Conservation (phyloP, 768 basidiomycete genomes). For the Sporobolomyces roseus region DNA sequence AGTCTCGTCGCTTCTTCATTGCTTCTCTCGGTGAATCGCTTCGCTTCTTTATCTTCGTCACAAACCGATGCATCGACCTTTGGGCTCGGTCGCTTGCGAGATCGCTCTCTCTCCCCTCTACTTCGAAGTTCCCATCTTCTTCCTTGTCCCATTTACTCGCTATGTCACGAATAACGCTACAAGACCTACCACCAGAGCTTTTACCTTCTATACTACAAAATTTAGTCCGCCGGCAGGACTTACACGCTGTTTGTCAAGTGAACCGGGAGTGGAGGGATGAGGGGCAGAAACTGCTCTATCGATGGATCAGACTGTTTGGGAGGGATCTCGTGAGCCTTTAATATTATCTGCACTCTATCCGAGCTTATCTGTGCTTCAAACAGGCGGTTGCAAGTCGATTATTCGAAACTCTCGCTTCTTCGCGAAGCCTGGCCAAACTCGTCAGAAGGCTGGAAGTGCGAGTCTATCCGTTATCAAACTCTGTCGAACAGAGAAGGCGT, state of each 20-base stretch:
- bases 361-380: not conserved
- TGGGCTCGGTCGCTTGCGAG: no score
- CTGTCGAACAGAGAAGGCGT: conserved; percentile 3
- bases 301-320: conserved; percentile 26
- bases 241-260: conserved; percentile 18
- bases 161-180: conserved; percentile 4
- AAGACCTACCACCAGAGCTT: conserved; percentile 32
- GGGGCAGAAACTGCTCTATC: conserved; percentile 10
- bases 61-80: no score
- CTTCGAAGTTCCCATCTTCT: not conserved
- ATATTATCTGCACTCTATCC: no score
- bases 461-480: conserved; percentile 28
- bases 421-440: conserved; percentile 13
- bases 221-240: conserved; percentile 25
- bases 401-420: conserved; percentile 16
- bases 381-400: conserved; percentile 19
- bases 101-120: no score
- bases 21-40: no score
- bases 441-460: conserved; percentile 32
- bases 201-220: conserved; percentile 23
- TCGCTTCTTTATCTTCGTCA: no score
- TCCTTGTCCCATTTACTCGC: not conserved
- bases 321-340: conserved; percentile 21
- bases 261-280: not conserved
- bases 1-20: no score